Evolutionary conservation across 2,329 filamentous ascomycete species (phyloP).

Genomic region (Pezicula rhizophila): DNA sequence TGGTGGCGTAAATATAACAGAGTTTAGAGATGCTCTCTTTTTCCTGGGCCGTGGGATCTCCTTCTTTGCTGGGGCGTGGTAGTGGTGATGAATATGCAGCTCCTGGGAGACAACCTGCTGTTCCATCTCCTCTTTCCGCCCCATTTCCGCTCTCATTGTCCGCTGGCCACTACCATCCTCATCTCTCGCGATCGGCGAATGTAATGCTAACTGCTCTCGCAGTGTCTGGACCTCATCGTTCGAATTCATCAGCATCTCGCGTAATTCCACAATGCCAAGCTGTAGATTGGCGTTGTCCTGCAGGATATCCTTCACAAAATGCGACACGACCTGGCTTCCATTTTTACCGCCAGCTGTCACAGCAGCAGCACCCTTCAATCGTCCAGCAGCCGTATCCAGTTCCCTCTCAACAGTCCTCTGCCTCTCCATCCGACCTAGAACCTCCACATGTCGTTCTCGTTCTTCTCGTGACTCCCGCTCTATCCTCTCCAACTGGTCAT

Average conservation of each 20-base stretch:
- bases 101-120: constrained; percentile 54
- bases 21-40: constrained; percentile 59
- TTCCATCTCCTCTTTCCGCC: constrained; percentile 35
- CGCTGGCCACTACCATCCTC: constrained; percentile 32
- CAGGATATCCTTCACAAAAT: constrained; percentile 92
- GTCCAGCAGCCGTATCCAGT: constrained; percentile 69
- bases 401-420: constrained; percentile 78
- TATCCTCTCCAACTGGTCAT: constrained; percentile 83
- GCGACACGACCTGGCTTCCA: constrained; percentile 72
- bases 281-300: constrained; percentile 94
- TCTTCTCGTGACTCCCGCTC: constrained; percentile 79
- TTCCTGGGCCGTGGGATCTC: constrained; percentile 63
- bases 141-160: constrained; percentile 68
- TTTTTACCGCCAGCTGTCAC: constrained; percentile 53
- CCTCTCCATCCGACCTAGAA: constrained; percentile 77
- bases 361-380: constrained; percentile 68
- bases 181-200: constrained; percentile 56
- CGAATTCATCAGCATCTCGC: constrained; percentile 83
- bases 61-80: constrained; percentile 63
- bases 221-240: constrained; percentile 90
- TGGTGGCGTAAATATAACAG: constrained; percentile 55
- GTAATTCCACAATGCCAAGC: constrained; percentile 81
- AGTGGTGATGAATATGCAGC: constrained; percentile 91
- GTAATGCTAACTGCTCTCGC: constrained; percentile 72
- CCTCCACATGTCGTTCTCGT: constrained; percentile 72